Base-by-base conservation (phyloP, 2,329 filamentous ascomycete species). In the Aphanoascus verrucosus region DNA sequence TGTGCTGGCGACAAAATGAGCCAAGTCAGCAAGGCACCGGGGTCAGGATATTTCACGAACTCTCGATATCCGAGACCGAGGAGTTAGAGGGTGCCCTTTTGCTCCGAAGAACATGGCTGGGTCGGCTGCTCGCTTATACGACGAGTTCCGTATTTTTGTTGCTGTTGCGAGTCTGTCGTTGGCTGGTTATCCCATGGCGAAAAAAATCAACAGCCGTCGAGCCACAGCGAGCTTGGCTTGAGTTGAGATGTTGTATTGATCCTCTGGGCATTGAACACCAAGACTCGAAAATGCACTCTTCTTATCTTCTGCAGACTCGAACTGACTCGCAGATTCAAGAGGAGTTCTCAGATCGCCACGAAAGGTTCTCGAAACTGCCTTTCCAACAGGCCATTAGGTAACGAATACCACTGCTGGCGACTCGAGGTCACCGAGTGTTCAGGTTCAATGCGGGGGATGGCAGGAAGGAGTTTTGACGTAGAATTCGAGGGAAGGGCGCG, bases 371-470 rank as follows among this genome's bases (percentile, higher is more conserved):
- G 20, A 38, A 15, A 17, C 31, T 4, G 28, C n/a, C 9, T 14
- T 48, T 12, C 11, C 4, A 15, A 15, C 23, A 28, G 23, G 23
- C 7, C 17, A 49, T 49, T 49, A 49, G 46, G 46, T 49, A 49
- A 49, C 46, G 11, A 40, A 49, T 49, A 49, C 46, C 34, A 49
- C 46, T 9, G 19, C 46, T 31, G 11, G 35, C 12, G 32, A 23
- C 45, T 7, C 2, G 2, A 38, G 28, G 46, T 40, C n/a, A 11
- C 35, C 11, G 35, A 37, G n/a, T 37, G 3, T 37, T 37, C 35
- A 37, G 35, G 35, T 28, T 28, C 23, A 28, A 3, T 28, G 23
- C 23, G 23, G 23, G 23, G 23, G 23, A 28, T 28, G 3, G 7
- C 3, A 7, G 7, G 23, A 28, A 28, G 23, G 23, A 28, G 23